Conservation (phyloP, 495 filamentous ascomycete species). For the Hypoxylon cercidicola region DNA sequence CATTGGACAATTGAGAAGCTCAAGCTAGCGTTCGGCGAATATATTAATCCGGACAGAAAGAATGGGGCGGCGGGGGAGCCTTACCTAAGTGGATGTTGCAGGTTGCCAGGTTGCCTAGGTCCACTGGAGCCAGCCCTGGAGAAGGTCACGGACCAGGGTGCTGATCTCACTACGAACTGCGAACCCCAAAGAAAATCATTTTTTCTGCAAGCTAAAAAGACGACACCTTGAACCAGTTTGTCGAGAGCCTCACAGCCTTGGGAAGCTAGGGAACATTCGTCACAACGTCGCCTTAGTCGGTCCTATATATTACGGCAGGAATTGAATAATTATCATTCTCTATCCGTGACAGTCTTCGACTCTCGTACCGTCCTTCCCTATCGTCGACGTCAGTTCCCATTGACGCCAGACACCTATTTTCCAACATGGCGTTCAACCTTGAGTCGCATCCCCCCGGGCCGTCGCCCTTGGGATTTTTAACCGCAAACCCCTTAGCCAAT, state of each 20-base stretch:
- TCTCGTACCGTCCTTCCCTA: slow-evolving; percentile 25
- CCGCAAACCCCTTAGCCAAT: slow-evolving; percentile 74
- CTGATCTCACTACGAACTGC: slow-evolving; percentile 37
- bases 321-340: slow-evolving; percentile 8
- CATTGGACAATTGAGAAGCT: no score
- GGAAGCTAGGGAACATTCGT: slow-evolving; percentile 24
- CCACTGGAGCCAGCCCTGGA: background rate
- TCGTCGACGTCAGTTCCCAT: slow-evolving; percentile 22
- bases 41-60: no score
- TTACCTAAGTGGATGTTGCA: no score
- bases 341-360: slow-evolving; percentile 3
- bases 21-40: no score
- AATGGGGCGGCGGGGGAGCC: slow-evolving; percentile 19
- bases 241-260: slow-evolving; percentile 26
- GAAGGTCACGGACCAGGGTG: slow-evolving; percentile 29
- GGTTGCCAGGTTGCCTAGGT: background rate
- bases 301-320: slow-evolving; percentile 4
- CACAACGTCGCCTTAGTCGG: slow-evolving; percentile 1
- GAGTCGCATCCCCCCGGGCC: slow-evolving; percentile 50
- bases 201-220: slow-evolving; percentile 36
- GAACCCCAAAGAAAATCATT: slow-evolving; percentile 35
- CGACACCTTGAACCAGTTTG: slow-evolving; percentile 26
- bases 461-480: slow-evolving; percentile 72
- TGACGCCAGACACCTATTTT: slow-evolving; percentile 24
- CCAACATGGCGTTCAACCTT: slow-evolving; percentile 56